Evolutionary conservation across 306 rosid genomes (phyloP), one percentile per base, ranked within the genome.

Genomic region (Fragaria ananassa): DNA sequence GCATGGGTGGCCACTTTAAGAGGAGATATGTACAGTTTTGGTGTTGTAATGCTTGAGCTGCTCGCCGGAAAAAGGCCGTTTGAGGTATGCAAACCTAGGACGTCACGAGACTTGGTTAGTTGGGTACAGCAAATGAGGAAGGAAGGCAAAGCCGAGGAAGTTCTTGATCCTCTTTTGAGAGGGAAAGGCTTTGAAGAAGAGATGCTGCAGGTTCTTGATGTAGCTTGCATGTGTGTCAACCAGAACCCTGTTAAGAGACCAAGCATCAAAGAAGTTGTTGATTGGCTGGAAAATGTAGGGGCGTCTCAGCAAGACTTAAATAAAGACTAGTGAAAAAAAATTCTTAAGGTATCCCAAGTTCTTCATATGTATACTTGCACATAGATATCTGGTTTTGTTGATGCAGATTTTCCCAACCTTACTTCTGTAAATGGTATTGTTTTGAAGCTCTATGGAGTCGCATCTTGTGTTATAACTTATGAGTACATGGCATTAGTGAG

Each of bases 1-100:
- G 93, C 98, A 67, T 94, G 96, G 98, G 96, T 91, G 74, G 98
- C 98, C 63, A 91, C 98, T 75, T 90, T 94, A 37, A 82, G 98
- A 80, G 97, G 98, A 81, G 98, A 94, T 41, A 85, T 94, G 86
- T 94, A 94, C 76, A 94, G 97, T 85, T 94, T 94, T 58, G 97
- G 98, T 1, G 97, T 94, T 79, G 98, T 94, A 71, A 76, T 94
- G 90, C 97, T 94, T 51, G 98, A 94, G 87, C 85, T 93, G 25
- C 91, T 94, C 64, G 90, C 98, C 0, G 94, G 94, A 57, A 91
- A 87, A 75, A 91, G 98, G 77, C 97, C 98, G 17, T 83, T 94
- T 2, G 98, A 94, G 71, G 88, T 94, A 79, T 85, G 88, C 87
- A 91, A 85, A 83, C 97, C 98, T 19, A 89, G 84, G 81, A 83